A percentile compares a stretch with the other conserved stretches of the same genome.
phyloP scores from a whole-genome alignment of 768 basidiomycete species.

The Solioccasus polychromus region DNA sequence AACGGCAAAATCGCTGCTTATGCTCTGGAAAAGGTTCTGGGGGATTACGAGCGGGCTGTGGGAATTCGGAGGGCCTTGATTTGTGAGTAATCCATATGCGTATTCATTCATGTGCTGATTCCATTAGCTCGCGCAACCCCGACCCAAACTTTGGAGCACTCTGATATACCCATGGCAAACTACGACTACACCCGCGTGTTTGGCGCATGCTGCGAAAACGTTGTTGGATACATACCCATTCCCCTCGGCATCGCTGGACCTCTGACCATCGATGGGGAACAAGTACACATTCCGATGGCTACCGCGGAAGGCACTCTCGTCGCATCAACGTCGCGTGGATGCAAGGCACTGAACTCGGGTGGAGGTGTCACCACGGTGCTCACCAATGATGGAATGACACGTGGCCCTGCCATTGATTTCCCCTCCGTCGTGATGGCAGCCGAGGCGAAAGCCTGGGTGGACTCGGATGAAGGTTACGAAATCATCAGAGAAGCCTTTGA shows the following conservation, averaged over 20 bases:
- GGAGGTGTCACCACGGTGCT: slow-evolving; percentile 95
- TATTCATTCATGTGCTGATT: slow-evolving; percentile 7
- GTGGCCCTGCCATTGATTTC: slow-evolving; percentile 98
- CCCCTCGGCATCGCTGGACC: slow-evolving; percentile 97
- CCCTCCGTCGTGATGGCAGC: slow-evolving; percentile 78
- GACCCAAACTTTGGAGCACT: slow-evolving; percentile 81
- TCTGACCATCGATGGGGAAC: slow-evolving; percentile 80
- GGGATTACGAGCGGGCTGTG: slow-evolving; percentile 84
- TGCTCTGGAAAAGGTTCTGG: slow-evolving; percentile 92
- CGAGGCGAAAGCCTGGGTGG: slow-evolving; percentile 84
- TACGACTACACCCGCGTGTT: slow-evolving; percentile 95
- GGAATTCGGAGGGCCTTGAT: slow-evolving; percentile 82
- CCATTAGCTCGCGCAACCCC: slow-evolving; percentile 72
- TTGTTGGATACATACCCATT: slow-evolving; percentile 94
- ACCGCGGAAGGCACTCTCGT: slow-evolving; percentile 99
- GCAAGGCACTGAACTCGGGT: slow-evolving; percentile 95
- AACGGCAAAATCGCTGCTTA: slow-evolving; percentile 95
- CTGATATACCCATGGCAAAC: slow-evolving; percentile 74
- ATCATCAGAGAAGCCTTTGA: slow-evolving; percentile 86
- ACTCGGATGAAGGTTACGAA: slow-evolving; percentile 72
- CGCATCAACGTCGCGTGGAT: slow-evolving; percentile 94
- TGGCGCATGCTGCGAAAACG: slow-evolving; percentile 98
- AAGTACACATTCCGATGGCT: slow-evolving; percentile 95
- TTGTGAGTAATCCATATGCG: slow-evolving; percentile 51
- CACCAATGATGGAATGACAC: slow-evolving; percentile 93